Evolutionary conservation across 1,139 yeast genomes (phyloP).

Genomic region (Komagataea norvegica): DNA sequence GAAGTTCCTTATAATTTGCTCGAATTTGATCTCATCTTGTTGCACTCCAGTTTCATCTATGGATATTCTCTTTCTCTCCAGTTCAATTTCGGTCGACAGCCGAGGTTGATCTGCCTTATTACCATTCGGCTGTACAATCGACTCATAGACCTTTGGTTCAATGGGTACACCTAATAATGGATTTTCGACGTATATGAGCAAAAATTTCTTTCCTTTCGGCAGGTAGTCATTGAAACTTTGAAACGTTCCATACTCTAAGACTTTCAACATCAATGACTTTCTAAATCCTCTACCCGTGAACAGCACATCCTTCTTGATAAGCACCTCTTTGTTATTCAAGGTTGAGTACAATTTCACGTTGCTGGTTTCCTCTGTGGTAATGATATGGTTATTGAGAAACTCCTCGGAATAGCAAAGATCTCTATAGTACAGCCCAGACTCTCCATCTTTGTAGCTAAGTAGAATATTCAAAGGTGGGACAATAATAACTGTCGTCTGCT

Average conservation of each 20-base stretch:
- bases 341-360: slow-evolving; percentile 51
- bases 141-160: slow-evolving; percentile 9
- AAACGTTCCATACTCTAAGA: slow-evolving; percentile 42
- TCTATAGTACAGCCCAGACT: slow-evolving; percentile 39
- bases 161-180: slow-evolving; percentile 41
- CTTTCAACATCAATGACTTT: slow-evolving; percentile 40
- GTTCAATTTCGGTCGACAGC: background rate
- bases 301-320: slow-evolving; percentile 51
- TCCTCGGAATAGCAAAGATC: slow-evolving; percentile 64
- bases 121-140: background rate
- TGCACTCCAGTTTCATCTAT: slow-evolving; percentile 1
- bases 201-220: slow-evolving; percentile 46
- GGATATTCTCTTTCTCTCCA: background rate
- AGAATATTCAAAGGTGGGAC: slow-evolving; percentile 57
- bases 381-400: slow-evolving; percentile 66
- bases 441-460: slow-evolving; percentile 47
- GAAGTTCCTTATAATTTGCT: slow-evolving; percentile 41
- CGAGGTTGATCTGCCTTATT: background rate
- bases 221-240: slow-evolving; percentile 42
- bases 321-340: slow-evolving; percentile 53
- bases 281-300: slow-evolving; percentile 57
- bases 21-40: slow-evolving; percentile 28
- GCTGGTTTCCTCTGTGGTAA: slow-evolving; percentile 40
- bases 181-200: slow-evolving; percentile 48
- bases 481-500: slow-evolving; percentile 42